Evolutionary conservation across 352 stramenopile species (phyloP).

Genomic region (Phytophthora syringae): DNA sequence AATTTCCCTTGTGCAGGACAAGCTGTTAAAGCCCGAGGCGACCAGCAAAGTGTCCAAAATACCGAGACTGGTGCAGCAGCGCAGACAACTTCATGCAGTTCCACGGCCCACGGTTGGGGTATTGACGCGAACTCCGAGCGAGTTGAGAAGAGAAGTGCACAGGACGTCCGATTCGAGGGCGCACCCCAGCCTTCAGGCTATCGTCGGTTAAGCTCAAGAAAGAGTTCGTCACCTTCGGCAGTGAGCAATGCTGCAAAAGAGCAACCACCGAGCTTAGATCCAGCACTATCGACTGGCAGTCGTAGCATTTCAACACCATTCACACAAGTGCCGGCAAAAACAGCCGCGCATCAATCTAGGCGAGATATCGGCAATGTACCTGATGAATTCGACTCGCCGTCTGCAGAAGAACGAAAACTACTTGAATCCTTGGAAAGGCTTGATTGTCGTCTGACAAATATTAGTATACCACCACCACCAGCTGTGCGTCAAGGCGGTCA

Average conservation of each 20-base stretch:
- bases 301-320: background rate
- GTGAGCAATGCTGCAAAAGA: background rate
- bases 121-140: background rate
- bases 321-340: conserved; percentile 7
- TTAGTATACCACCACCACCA: conserved; percentile 2
- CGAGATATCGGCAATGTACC: background rate
- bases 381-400: conserved; percentile 43
- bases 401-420: conserved; percentile 49
- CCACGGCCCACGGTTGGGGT: background rate
- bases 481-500: conserved; percentile 7
- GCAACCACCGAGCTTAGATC: background rate
- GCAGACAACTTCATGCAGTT: conserved; percentile 45
- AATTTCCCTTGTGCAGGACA: background rate
- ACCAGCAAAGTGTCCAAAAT: conserved; percentile 6
- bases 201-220: background rate
- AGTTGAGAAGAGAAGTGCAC: background rate
- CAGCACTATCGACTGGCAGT: background rate
- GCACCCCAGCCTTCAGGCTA: background rate
- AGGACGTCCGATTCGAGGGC: background rate
- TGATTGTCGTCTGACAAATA: conserved; percentile 41
- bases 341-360: background rate
- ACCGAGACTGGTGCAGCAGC: conserved; percentile 50
- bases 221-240: background rate
- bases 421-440: conserved; percentile 69
- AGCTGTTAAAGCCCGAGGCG: background rate